Evolutionary conservation across 179 eudicot species (phyloP).

Genomic region (Spinacia oleracea): DNA sequence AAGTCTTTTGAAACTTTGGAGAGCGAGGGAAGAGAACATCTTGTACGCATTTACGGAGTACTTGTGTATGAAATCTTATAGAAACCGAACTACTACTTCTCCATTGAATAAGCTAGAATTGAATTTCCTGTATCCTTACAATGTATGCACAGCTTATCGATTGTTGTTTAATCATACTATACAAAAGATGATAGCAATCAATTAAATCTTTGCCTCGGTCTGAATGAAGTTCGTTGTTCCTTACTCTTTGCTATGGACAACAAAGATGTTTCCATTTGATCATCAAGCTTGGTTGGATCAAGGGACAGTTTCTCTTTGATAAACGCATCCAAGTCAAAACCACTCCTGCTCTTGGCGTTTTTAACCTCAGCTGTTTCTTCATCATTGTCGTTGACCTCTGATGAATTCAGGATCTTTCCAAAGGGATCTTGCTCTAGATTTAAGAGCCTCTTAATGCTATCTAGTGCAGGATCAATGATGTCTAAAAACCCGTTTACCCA

Average conservation of each 20-base stretch:
- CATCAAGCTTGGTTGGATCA: conserved; percentile 65
- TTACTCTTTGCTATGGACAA: conserved; percentile 29
- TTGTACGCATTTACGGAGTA: too few species aligned
- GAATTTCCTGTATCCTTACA: neutral
- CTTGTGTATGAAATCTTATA: neutral
- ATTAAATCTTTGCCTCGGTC: conserved; percentile 23
- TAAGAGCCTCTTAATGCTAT: conserved; percentile 69
- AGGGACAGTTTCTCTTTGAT: conserved; percentile 55
- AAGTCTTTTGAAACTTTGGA: too few species aligned
- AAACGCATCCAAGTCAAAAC: conserved; percentile 71
- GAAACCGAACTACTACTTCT: neutral
- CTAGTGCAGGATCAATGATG: conserved; percentile 90
- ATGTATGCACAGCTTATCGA: conserved; percentile 21
- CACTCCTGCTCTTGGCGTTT: conserved; percentile 29
- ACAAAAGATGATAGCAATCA: conserved; percentile 25
- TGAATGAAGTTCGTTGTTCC: conserved; percentile 35
- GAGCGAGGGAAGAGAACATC: too few species aligned
- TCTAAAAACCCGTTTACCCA: conserved; percentile 90
- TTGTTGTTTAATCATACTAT: neutral
- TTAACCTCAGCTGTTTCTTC: conserved; percentile 20
- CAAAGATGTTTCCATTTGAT: conserved; percentile 50
- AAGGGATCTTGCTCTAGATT: conserved; percentile 53
- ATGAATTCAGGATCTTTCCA: conserved; percentile 31
- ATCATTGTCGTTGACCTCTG: conserved; percentile 16
- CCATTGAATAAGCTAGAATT: neutral